Evolutionary conservation across 2,329 filamentous ascomycete genomes (phyloP), one percentile per base, ranked within the genome.

Genomic region (Remersonia thermophila): DNA sequence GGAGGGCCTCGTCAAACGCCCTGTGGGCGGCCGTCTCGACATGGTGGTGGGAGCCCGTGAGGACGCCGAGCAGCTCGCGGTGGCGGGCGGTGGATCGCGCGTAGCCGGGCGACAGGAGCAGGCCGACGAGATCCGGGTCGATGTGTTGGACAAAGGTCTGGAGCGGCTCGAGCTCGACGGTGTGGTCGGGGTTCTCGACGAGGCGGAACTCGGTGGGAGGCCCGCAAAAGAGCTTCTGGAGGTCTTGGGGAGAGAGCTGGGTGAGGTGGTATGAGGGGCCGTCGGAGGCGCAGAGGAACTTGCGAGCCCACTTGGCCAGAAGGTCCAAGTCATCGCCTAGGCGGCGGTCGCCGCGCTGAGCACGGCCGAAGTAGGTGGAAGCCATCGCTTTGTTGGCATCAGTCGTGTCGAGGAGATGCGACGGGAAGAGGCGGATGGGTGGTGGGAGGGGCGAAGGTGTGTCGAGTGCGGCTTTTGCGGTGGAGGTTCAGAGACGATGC

Each of bases 291-390:
- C 27, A 10, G 10, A 36, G 34, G 12, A 42, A 39, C 14, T 32
- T 30, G 10, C 27, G 20, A 6, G 37, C 30, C 46, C 46, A 50
- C 18, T 50, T 47, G 15, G 34, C 45, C 9, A 50, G 20, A 3
- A 46, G 37, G 10, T 35, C 27, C 14, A 50, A 31, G 27, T 49
- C 45, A 5, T 38, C 40, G 14, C 40, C 45, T 10, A 50, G 43
- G 25, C 32, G 39, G 30, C 42, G 46, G 17, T 36, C 43, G 35
- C 40, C 38, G 17, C 32, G 34, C 37, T 48, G 41, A 10, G 20
- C 27, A 15, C 39, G 40, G 30, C 43, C 43, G 32, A 47, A 43
- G 36, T 43, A 45, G 3, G 37, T 39, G 10, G 35, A 33, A 26
- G 33, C 27, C 42, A 46, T 46, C 7, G 18, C 31, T 23, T 6